Evolutionary conservation across 257 asterid genomes (phyloP).

Genomic region (Jasminum sambac): DNA sequence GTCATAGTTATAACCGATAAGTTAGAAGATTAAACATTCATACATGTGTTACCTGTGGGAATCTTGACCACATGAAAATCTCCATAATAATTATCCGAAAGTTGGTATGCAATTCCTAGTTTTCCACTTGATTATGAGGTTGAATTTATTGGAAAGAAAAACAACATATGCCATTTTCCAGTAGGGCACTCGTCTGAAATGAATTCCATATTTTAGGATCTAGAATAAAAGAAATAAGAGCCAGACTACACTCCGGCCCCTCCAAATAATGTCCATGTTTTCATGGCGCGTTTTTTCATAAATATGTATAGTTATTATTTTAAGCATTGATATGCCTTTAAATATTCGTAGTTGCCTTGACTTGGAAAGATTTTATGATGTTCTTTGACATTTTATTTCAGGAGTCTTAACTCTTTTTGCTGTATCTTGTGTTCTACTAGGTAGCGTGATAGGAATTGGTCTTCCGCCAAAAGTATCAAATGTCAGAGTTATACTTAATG

Average conservation of each 20-base stretch:
- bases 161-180: background rate
- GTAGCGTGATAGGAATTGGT: constrained; percentile 68
- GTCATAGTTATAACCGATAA: background rate
- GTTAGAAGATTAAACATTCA: background rate
- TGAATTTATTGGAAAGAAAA: background rate
- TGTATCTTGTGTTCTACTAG: constrained; percentile 36
- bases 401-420: constrained; percentile 20
- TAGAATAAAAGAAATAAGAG: background rate
- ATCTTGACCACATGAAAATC: background rate
- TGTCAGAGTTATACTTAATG: constrained; percentile 77
- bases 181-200: background rate
- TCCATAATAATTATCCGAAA: background rate
- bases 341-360: background rate
- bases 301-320: background rate
- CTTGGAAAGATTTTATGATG: background rate
- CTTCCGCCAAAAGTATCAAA: constrained; percentile 71
- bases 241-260: background rate
- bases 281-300: background rate
- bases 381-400: background rate
- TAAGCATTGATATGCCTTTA: background rate
- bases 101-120: background rate
- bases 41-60: background rate
- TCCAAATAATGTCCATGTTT: background rate
- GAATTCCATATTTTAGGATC: background rate
- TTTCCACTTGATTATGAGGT: background rate